phyloP scores from a whole-genome alignment of 2,329 filamentous ascomycete species.

The Zopfia rhizophila region DNA sequence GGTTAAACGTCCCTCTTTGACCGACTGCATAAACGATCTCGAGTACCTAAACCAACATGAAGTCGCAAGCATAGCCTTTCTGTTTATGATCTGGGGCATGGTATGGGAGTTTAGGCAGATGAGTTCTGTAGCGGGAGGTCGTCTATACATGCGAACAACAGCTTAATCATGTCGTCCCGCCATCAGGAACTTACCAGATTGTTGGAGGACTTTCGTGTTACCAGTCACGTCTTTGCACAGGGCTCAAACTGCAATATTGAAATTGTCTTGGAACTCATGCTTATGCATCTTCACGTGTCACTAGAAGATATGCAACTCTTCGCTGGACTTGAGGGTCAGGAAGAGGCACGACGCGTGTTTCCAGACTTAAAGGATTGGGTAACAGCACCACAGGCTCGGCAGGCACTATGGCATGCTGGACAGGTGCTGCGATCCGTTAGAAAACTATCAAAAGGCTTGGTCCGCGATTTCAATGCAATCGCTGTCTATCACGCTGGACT shows the following conservation, averaged over 20 bases:
- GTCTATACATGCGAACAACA: constrained; percentile 31
- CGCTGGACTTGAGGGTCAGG: constrained; percentile 73
- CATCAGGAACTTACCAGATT: constrained; percentile 69
- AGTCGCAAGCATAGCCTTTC: constrained; percentile 65
- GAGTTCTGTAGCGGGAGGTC: constrained; percentile 63
- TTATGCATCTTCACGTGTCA: constrained; percentile 72
- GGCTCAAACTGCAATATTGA: constrained; percentile 44
- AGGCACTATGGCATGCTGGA: constrained; percentile 74
- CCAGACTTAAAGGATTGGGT: constrained; percentile 69
- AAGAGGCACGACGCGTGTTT: constrained; percentile 70
- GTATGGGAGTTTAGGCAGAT: constrained; percentile 74
- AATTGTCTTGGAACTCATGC: constrained; percentile 61
- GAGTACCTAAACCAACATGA: constrained; percentile 33
- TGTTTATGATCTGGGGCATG: constrained; percentile 73
- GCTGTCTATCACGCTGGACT: constrained; percentile 75
- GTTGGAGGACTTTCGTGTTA: constrained; percentile 63
- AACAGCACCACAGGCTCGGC: constrained; percentile 64
- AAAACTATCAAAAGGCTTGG: constrained; percentile 61
- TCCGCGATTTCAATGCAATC: constrained; percentile 75
- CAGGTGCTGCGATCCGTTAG: constrained; percentile 72
- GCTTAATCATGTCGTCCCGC: constrained; percentile 50
- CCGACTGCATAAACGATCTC: constrained; percentile 42
- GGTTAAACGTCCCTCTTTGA: constrained; percentile 36
- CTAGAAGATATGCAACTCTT: constrained; percentile 74
- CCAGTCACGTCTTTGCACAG: constrained; percentile 54